Percentiles rank a stretch among this genome's conserved stretches.
Conservation (phyloP, 2,329 filamentous ascomycete species). For the Pseudogymnoascus sp. region DNA sequence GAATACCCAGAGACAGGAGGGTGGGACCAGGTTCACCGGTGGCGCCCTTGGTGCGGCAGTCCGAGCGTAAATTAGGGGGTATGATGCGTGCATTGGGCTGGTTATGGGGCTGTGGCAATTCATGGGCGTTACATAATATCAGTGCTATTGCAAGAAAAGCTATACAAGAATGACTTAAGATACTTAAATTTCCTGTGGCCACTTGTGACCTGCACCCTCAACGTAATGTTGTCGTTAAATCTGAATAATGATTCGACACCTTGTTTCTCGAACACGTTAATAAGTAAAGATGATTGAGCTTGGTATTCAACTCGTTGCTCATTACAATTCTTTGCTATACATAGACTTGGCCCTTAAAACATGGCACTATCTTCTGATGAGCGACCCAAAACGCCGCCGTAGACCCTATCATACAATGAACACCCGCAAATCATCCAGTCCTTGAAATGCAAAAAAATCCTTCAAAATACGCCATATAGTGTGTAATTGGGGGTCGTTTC, state of each 20-base stretch:
- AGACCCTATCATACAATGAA: conserved; percentile 3
- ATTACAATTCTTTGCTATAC: not conserved
- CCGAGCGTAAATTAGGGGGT: conserved; percentile 40
- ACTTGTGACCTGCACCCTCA: not conserved
- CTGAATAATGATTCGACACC: not conserved
- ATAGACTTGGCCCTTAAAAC: not conserved
- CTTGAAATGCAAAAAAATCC: not conserved
- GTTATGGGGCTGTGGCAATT: conserved; percentile 22
- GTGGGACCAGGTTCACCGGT: conserved; percentile 73
- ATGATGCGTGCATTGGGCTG: conserved; percentile 28
- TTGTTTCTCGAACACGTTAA: not conserved
- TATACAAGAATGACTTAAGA: conserved; percentile 21
- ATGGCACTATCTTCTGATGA: not conserved
- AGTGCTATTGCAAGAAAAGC: conserved; percentile 18
- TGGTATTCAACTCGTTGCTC: conserved; percentile 3
- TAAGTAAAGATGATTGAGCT: not conserved
- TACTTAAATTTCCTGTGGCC: not conserved
- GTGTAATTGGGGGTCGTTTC: conserved; percentile 4
- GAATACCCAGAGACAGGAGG: conserved; percentile 56
- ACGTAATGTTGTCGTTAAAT: not conserved
- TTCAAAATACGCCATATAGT: conserved; percentile 9
- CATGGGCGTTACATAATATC: conserved; percentile 24
- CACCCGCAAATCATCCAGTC: conserved; percentile 1
- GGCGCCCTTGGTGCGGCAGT: conserved; percentile 67
- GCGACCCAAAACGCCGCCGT: conserved; percentile 3